A percentile compares a stretch with the other conserved stretches of the same genome.
Evolutionary conservation across 352 stramenopile genomes (phyloP).

Genomic region (Phytophthora ramorum): DNA sequence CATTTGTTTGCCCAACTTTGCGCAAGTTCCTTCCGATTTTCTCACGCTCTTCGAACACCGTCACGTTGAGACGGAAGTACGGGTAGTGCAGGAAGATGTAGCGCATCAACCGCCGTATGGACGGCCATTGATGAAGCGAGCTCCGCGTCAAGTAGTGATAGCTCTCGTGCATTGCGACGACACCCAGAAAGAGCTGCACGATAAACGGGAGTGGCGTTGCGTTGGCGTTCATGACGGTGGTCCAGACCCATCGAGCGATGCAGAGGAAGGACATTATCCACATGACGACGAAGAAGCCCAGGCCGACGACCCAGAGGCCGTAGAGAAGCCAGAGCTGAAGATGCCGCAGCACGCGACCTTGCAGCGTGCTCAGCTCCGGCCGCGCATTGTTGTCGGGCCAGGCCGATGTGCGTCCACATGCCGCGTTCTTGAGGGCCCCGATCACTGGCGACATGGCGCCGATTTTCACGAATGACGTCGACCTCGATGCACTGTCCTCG

Average conservation of each 20-base stretch:
- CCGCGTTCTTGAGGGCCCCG: conserved; percentile 17
- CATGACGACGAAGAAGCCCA: conserved; percentile 29
- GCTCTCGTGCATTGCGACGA: conserved; percentile 51
- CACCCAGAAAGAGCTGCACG: conserved; percentile 37
- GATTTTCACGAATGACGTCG: conserved; percentile 19
- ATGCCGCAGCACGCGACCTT: conserved; percentile 3
- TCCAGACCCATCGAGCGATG: conserved; percentile 11
- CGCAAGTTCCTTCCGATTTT: conserved; percentile 15
- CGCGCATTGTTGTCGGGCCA: conserved; percentile 34
- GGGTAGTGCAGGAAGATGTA: conserved; percentile 50
- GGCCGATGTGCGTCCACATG: conserved; percentile 14
- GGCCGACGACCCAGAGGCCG: conserved; percentile 31
- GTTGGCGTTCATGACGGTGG: conserved; percentile 6
- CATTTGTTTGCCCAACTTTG: conserved; percentile 23
- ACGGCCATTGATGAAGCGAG: conserved; percentile 47
- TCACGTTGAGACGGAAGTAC: conserved; percentile 53
- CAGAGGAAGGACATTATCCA: conserved; percentile 6
- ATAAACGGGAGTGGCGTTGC: conserved; percentile 13
- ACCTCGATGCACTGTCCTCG: not conserved
- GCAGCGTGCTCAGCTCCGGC: conserved; percentile 25
- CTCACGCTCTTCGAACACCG: conserved; percentile 53
- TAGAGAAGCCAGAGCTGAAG: conserved; percentile 27
- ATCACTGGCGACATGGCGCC: conserved; percentile 14
- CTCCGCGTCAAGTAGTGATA: conserved; percentile 40
- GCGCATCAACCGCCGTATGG: conserved; percentile 45